Percentiles rank a stretch among this genome's conserved stretches.
These are phyloP conservation scores for Diaporthe amygdali DNA, from an alignment of 2,329 filamentous ascomycete genomes.

Conservation along the genomic window DNA sequence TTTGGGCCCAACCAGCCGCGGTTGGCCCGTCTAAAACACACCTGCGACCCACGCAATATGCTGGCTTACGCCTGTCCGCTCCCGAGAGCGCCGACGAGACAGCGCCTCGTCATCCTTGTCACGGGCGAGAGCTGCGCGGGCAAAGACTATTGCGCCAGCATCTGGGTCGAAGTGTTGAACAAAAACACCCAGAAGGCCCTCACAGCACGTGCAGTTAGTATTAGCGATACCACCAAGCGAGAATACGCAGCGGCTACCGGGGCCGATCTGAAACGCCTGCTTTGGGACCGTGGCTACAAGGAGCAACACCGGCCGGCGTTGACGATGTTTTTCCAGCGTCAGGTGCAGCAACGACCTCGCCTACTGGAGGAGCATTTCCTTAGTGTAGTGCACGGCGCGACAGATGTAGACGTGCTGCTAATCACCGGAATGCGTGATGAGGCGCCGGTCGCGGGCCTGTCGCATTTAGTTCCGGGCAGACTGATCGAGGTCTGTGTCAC, in stretches of 20 bases:
- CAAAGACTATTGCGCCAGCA: conserved; percentile 63
- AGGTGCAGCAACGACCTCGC: conserved; percentile 46
- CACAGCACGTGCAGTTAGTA: conserved; percentile 52
- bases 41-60: conserved; percentile 54
- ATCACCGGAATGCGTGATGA: conserved; percentile 69
- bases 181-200: conserved; percentile 32
- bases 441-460: conserved; percentile 58
- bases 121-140: conserved; percentile 60
- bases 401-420: conserved; percentile 58
- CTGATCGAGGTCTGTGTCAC: conserved; percentile 59
- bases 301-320: conserved; percentile 61
- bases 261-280: conserved; percentile 52
- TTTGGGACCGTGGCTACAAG: conserved; percentile 63
- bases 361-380: conserved; percentile 59
- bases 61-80: conserved; percentile 63
- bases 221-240: conserved; percentile 62
- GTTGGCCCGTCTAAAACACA: conserved; percentile 56
- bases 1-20: conserved; percentile 61
- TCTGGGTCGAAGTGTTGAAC: conserved; percentile 54
- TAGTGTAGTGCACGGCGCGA: conserved; percentile 44
- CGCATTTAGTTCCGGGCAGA: conserved; percentile 58
- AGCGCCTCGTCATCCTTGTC: conserved; percentile 60
- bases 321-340: conserved; percentile 55
- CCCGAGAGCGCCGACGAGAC: conserved; percentile 38
- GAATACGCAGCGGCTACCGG: conserved; percentile 58